A percentile compares a stretch with the other conserved stretches of the same genome.
Evolutionary conservation across 1,284 basidiomycete genomes (phyloP).

Genomic region (Singerocomus inundabilis): DNA sequence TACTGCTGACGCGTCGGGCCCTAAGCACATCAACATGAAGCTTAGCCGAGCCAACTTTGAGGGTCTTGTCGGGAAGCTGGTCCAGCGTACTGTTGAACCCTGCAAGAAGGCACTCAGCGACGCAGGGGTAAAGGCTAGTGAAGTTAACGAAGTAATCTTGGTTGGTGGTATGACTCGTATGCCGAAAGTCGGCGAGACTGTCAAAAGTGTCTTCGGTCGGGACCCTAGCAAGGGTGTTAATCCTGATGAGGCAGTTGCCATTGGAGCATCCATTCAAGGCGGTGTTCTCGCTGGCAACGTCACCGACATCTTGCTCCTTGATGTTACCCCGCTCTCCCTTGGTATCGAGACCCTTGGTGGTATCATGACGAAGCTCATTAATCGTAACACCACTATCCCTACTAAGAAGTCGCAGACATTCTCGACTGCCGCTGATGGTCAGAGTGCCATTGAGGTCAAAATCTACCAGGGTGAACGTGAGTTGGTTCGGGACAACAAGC

Average conservation of each 20-base stretch:
- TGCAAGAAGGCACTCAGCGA: constrained; percentile 95
- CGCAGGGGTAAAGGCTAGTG: constrained; percentile 88
- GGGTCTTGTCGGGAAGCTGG: constrained; percentile 76
- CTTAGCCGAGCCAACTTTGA: constrained; percentile 90
- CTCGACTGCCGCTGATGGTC: constrained; percentile 96
- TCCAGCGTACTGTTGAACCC: constrained; percentile 92
- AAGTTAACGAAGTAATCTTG: constrained; percentile 95
- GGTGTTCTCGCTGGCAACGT: constrained; percentile 97
- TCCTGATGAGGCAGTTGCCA: constrained; percentile 93
- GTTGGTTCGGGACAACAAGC: constrained; percentile 95
- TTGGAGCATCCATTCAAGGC: constrained; percentile 91
- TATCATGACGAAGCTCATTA: constrained; percentile 97
- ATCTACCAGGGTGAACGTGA: constrained; percentile 99
- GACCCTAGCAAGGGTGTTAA: constrained; percentile 98
- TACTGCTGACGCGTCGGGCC: constrained; percentile 90
- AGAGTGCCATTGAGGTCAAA: constrained; percentile 96
- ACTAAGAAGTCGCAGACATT: constrained; percentile 99
- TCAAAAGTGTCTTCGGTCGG: constrained; percentile 86
- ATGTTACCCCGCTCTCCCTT: constrained; percentile 93
- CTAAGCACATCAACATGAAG: constrained; percentile 95
- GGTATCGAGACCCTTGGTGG: constrained; percentile 98
- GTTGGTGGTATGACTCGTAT: constrained; percentile 99
- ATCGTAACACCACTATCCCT: constrained; percentile 97
- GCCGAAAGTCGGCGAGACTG: constrained; percentile 93
- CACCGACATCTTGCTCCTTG: constrained; percentile 93